Evolutionary conservation across 176 grass and related monocot genomes (phyloP), one percentile per base, ranked within the genome.

Genomic region (Coix lacrymajobi): DNA sequence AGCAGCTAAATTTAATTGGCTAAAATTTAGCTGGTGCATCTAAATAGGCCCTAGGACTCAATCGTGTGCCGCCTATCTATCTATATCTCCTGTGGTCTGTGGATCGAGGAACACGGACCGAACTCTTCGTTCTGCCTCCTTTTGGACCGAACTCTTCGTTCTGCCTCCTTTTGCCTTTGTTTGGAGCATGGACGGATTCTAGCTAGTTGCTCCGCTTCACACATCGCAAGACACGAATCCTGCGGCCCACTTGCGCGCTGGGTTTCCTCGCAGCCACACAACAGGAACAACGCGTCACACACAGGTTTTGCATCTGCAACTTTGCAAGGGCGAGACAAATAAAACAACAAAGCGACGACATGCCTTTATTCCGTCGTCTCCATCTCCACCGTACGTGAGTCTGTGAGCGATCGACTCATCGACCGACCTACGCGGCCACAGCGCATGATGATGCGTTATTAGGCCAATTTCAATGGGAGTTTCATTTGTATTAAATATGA

Each of bases 181-280:
- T n/a, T n/a, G 20, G 4, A 52, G 19, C 49, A 22, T 52, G 7
- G 19, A 33, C 1, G 62, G 71, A 65, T 84, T 73, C 69, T 11
- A 58, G 58, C 69, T 11, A 58, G 58, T 11, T 73, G 26, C 1
- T 57, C 25, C 20, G 25, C 7, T 8, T 7, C 54, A 69, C 49
- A 85, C 38, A 19, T 79, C 52, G 71, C 34, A 68, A 24, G 10
- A 39, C 66, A 69, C 10, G 38, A 38, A 79, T 51, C 60, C n/a
- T n/a, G n/a, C 39, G 17, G 49, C 49, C 49, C 71, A 84, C 68
- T 74, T 32, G 37, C 46, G 22, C 0, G 34, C 1, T n/a, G 31
- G 25, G 15, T 48, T 12, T 30, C 36, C 3, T 76, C 69, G 8
- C 64, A 85, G 63, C 77, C 82, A 76, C 63, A 57, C 20, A 81